phyloP scores from a whole-genome alignment of 495 filamentous ascomycete species.

The Penicillium paradoxum region DNA sequence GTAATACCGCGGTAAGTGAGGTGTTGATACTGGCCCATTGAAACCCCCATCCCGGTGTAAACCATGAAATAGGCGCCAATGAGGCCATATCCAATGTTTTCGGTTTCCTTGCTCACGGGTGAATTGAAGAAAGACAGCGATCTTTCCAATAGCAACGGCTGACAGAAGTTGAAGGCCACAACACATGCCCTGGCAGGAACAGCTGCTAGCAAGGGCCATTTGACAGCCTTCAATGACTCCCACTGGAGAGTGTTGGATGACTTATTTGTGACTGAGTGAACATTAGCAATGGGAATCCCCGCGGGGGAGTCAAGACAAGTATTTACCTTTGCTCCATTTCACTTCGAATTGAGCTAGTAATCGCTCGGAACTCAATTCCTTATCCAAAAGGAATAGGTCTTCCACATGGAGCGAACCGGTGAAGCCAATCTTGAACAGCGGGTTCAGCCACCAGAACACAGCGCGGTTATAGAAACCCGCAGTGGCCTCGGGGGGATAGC shows the following conservation, averaged over 20 bases:
- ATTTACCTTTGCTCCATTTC: slow-evolving; percentile 28
- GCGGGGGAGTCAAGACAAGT: not conserved
- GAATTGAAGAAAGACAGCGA: slow-evolving; percentile 45
- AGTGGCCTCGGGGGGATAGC: slow-evolving; percentile 56
- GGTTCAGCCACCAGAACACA: slow-evolving; percentile 58
- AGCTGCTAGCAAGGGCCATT: slow-evolving; percentile 41
- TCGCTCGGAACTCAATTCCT: slow-evolving; percentile 36
- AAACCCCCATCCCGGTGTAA: slow-evolving; percentile 54
- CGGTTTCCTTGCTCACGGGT: slow-evolving; percentile 32
- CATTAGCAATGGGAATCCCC: slow-evolving; percentile 10
- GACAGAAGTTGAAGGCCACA: slow-evolving; percentile 56
- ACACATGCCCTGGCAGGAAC: slow-evolving; percentile 50
- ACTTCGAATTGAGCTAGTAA: slow-evolving; percentile 35
- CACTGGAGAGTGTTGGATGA: slow-evolving; percentile 41
- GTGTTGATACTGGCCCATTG: slow-evolving; percentile 50
- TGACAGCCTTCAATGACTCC: slow-evolving; percentile 43
- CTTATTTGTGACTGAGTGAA: slow-evolving; percentile 24
- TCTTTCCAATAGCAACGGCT: slow-evolving; percentile 58
- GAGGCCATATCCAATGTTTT: slow-evolving; percentile 56
- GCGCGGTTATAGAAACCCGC: slow-evolving; percentile 47
- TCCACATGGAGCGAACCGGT: slow-evolving; percentile 36
- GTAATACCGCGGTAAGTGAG: slow-evolving; percentile 53
- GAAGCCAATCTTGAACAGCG: slow-evolving; percentile 48
- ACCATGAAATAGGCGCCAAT: slow-evolving; percentile 61
- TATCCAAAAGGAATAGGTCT: slow-evolving; percentile 45